Base-by-base conservation (phyloP, 352 stramenopile species). In the Globisporangium spiculum region DNA sequence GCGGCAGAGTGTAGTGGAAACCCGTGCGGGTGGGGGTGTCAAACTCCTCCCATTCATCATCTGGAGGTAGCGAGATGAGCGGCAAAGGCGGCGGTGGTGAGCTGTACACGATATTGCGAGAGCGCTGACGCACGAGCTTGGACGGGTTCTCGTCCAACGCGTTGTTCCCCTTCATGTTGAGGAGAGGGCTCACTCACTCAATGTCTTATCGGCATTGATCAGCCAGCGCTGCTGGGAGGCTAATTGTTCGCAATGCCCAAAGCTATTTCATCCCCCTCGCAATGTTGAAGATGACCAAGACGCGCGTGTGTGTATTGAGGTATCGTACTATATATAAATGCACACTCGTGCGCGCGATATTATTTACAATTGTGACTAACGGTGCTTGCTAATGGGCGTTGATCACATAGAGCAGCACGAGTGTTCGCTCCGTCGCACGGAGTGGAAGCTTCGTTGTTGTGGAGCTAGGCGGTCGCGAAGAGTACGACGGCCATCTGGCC, bases 401-500 rank as follows among this genome's bases (percentile, higher is more conserved):
- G 22, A 22, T 48, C 44, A 50, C 16, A 22, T 16, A 22, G 44
- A 50, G 36, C 44, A 50, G 22, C 9, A 32, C 52, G 10, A 34
- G 30, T 18, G 22, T 9, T 32, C 10, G 22, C 52, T 34, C 3
- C n/a, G 10, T 26, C 4, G 8, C 52, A 9, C 50, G n/a, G 6
- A 38, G 36, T 44, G 26, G 53, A 10, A 9, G 16, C 20, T 10
- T 60, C n/a, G 6, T 20, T 2, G 0, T 27, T 1, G 7, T 10
- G 30, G 20, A 20, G 8, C 79, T 73, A 93, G 1, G 84, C 86
- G 8, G 86, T 96, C 24, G 88, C 89, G 58, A 98, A 98, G 26
- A 98, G 81, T 63, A 97, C 96, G 57, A 98, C 81, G 30, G 92
- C 94, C 77, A 96, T 96, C 74, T 98, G 94, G 22, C 94, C 94